Conservation (phyloP, 1,284 basidiomycete species). For the Lentinula novae-zelandiae region DNA sequence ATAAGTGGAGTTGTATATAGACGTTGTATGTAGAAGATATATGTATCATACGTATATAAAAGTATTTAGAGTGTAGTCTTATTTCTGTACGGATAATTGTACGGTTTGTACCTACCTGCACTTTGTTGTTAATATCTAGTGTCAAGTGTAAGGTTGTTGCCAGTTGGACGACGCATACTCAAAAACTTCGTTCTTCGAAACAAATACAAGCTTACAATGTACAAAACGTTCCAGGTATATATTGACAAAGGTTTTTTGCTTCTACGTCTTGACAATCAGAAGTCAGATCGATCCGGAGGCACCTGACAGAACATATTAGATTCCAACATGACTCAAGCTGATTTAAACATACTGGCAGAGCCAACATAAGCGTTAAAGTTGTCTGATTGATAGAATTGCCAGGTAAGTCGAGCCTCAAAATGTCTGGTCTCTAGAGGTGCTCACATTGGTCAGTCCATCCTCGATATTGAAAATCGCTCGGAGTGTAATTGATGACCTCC, state of each 20-base stretch:
- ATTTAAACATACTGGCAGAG: conserved; percentile 1
- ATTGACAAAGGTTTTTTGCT: neutral
- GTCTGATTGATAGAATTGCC: neutral
- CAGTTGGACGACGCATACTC: too few species aligned
- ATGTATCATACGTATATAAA: neutral
- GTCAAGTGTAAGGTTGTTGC: neutral
- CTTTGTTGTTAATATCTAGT: neutral
- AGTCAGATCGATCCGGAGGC: neutral
- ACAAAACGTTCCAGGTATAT: neutral
- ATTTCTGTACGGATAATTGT: neutral
- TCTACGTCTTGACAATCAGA: neutral
- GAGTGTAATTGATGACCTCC: conserved; percentile 3
- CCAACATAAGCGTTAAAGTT: conserved; percentile 15
- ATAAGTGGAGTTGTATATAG: neutral
- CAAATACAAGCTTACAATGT: neutral
- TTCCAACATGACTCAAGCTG: neutral
- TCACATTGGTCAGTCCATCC: conserved; percentile 5
- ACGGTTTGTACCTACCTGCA: neutral
- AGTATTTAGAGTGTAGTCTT: conserved; percentile 3
- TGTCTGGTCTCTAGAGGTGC: neutral
- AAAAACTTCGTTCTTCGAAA: neutral
- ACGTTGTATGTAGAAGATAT: neutral
- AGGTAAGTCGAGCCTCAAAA: neutral
- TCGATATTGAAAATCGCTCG: conserved; percentile 2
- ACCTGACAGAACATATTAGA: neutral